Conservation (phyloP, 2,329 filamentous ascomycete genomes). For the Cladosporium sp. region DNA sequence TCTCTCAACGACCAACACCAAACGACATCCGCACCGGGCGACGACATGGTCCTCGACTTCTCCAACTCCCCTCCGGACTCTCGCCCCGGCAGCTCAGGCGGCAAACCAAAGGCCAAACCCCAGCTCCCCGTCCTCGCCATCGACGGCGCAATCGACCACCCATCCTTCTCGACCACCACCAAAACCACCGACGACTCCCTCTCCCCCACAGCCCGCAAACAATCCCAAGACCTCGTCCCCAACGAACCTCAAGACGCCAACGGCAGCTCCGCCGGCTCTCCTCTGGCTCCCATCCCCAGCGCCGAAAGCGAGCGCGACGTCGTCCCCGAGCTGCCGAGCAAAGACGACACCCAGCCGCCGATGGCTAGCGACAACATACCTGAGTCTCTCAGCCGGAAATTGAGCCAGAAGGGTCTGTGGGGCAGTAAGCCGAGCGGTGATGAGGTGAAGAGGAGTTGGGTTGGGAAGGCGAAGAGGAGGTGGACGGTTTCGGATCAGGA, state of each 20-base stretch:
- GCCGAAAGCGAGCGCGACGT: slow-evolving; percentile 19
- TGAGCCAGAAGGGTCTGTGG: slow-evolving; percentile 38
- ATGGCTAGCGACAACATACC: slow-evolving; percentile 15
- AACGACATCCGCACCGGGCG: slow-evolving; percentile 20
- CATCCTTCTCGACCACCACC: slow-evolving; percentile 1
- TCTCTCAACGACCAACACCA: background rate
- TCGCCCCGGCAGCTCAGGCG: slow-evolving; percentile 11
- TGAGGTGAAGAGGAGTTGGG: slow-evolving; percentile 30
- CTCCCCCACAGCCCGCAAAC: background rate
- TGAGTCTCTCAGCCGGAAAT: slow-evolving; percentile 17
- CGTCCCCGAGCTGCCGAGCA: slow-evolving; percentile 1
- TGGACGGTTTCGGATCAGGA: slow-evolving; percentile 35
- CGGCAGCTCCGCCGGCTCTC: slow-evolving; percentile 11
- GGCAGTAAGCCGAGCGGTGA: slow-evolving; percentile 31
- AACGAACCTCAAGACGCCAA: slow-evolving; percentile 10
- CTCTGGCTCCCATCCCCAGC: slow-evolving; percentile 16
- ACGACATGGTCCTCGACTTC: slow-evolving; percentile 32
- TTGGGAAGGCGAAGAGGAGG: slow-evolving; percentile 35
- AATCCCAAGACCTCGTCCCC: slow-evolving; percentile 8
- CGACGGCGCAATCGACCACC: background rate
- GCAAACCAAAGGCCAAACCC: background rate
- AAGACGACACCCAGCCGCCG: background rate
- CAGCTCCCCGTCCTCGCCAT: slow-evolving; percentile 1
- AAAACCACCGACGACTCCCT: background rate
- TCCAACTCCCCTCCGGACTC: slow-evolving; percentile 25